These are phyloP conservation scores for Gastrodia elata DNA, from an alignment of 106 monocot species.

Conservation along the genomic window DNA sequence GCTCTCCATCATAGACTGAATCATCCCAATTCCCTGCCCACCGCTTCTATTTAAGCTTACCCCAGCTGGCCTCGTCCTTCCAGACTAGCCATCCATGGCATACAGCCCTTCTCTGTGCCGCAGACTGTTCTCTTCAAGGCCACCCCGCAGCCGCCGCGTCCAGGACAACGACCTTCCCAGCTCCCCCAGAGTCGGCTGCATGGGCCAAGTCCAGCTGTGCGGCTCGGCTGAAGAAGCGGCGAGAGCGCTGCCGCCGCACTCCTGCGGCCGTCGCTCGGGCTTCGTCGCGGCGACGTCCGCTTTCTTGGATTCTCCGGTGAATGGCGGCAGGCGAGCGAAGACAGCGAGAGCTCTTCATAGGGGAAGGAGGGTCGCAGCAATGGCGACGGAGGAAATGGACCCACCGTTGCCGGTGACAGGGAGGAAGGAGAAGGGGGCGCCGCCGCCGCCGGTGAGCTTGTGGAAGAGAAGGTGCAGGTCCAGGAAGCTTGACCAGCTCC, in stretches of 20 bases:
- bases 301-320: not conserved
- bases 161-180: slow-evolving; percentile 1
- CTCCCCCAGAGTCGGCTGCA: slow-evolving; percentile 31
- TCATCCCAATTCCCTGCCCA: not conserved
- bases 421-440: not conserved
- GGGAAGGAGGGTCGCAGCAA: not conserved
- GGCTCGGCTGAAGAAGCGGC: not conserved
- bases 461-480: slow-evolving; percentile 27
- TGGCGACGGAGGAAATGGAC: slow-evolving; percentile 11
- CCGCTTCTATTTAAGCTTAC: not conserved
- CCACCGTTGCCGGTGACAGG: slow-evolving; percentile 25
- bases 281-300: not conserved
- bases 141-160: not conserved
- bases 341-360: not conserved
- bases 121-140: not conserved
- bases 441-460: slow-evolving; percentile 6
- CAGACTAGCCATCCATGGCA: not conserved
- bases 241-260: not conserved
- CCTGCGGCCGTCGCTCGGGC: not conserved
- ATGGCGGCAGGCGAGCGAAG: not conserved
- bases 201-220: slow-evolving; percentile 23
- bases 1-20: not conserved
- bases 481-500: not conserved
- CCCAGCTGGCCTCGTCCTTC: not conserved
- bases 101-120: not conserved